Conservation (phyloP, 208 protist species). For the Leishmania tarentolae region DNA sequence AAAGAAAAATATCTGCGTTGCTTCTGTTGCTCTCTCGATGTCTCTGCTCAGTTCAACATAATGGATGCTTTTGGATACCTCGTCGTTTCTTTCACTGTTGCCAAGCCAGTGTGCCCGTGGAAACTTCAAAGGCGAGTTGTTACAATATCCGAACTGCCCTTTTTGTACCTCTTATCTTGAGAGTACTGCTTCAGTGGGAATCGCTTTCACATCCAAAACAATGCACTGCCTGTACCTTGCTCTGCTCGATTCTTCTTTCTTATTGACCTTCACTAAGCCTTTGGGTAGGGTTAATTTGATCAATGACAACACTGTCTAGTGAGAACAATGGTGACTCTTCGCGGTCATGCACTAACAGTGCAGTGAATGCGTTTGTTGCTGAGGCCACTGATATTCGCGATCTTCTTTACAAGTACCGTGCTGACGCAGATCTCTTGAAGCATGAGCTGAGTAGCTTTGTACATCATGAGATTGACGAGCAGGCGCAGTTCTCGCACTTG, state of each 20-base stretch:
- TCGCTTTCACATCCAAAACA: neutral
- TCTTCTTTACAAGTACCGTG: slow-evolving; percentile 18
- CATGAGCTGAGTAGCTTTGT: slow-evolving; percentile 15
- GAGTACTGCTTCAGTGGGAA: neutral
- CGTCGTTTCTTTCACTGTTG: neutral
- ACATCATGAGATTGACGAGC: slow-evolving; percentile 27
- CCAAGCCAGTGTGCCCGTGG: neutral
- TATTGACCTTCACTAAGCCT: neutral
- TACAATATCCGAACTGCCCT: neutral
- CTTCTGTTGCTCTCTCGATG: neutral
- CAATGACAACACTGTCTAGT: neutral
- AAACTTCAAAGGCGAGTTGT: neutral
- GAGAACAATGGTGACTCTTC: neutral
- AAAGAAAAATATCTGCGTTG: neutral
- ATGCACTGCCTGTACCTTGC: neutral
- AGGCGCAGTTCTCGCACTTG: slow-evolving; percentile 19
- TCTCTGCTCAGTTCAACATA: neutral
- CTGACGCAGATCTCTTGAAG: slow-evolving; percentile 1
- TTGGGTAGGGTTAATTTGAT: neutral
- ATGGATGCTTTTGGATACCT: neutral
- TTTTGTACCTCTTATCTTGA: neutral
- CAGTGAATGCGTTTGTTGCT: slow-evolving; percentile 3
- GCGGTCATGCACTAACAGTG: neutral
- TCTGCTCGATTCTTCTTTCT: neutral
- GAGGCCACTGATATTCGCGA: slow-evolving; percentile 24